Evolutionary conservation across 1,284 basidiomycete species (phyloP), one percentile per base, ranked within the genome.

Genomic region (Puccinia horiana): DNA sequence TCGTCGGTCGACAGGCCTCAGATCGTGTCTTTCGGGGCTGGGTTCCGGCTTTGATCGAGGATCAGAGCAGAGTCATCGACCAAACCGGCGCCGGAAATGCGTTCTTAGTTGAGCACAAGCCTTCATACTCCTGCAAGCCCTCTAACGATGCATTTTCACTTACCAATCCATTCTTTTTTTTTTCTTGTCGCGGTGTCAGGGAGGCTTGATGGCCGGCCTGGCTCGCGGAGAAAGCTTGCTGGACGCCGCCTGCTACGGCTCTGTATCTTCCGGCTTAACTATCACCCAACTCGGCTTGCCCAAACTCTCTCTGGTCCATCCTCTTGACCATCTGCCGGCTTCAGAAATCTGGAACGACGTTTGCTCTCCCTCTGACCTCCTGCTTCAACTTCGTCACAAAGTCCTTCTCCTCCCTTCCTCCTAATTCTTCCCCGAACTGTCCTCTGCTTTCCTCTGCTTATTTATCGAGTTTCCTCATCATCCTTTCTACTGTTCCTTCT

Each of bases 331-430:
- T 58, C 35, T 18, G 18, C 37, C 56, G 35, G 26, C 32, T 8
- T 61, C 32, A 26, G 73, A 75, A 26, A 18, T 56, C 32, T 75
- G 52, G 73, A 75, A 75, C 54, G 54, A 18, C 23, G 54, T 40
- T 23, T 54, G 32, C 0, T 56, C 83, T 83, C 35, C 83, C 80
- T 11, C 26, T 74, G 4, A 84, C 81, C 32, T 81, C 85, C 32
- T 83, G 79, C 5, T 58, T 85, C 56, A 82, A 82, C 49, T 79
- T 83, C 76, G 76, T 84, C 83, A 3, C 77, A 85, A 26, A 76
- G 86, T 32, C 81, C 73, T 47, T 58, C 73, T n/a, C 69, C 69
- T n/a, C 65, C 69, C 79, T 75, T n/a, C n/a, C n/a, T n/a, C n/a
- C n/a, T n/a, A n/a, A n/a, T n/a, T n/a, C n/a, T n/a, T n/a, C n/a